phyloP scores from a whole-genome alignment of 441 rosid species.

The Euphorbia neoarborescens region DNA sequence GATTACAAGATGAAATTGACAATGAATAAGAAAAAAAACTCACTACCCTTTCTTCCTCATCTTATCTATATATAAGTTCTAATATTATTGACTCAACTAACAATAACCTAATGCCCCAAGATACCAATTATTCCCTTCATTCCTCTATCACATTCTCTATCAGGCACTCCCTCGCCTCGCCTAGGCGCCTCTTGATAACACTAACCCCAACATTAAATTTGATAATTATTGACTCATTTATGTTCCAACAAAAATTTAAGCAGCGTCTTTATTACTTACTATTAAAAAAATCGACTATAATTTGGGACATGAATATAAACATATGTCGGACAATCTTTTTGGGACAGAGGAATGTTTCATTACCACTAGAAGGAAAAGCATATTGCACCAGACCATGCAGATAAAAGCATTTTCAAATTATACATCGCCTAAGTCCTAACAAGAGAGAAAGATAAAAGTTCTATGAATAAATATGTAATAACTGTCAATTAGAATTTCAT shows the following conservation, averaged over 20 bases:
- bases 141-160: too few species aligned
- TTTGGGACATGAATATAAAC: background rate
- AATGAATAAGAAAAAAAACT: too few species aligned
- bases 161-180: too few species aligned
- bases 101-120: too few species aligned
- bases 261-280: background rate
- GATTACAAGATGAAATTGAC: too few species aligned
- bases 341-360: background rate
- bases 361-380: background rate
- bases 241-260: background rate
- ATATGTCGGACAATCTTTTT: background rate
- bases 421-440: background rate
- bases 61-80: too few species aligned
- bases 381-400: background rate
- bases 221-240: background rate
- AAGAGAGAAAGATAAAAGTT: background rate
- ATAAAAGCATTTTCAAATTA: background rate
- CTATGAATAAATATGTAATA: background rate
- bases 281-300: background rate
- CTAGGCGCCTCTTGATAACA: too few species aligned
- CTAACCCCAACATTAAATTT: background rate
- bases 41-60: too few species aligned
- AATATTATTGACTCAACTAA: too few species aligned
- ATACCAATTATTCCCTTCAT: too few species aligned
- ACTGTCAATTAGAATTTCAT: background rate